Conservation (phyloP, 2,329 filamentous ascomycete species). For the Apiospora sp. region DNA sequence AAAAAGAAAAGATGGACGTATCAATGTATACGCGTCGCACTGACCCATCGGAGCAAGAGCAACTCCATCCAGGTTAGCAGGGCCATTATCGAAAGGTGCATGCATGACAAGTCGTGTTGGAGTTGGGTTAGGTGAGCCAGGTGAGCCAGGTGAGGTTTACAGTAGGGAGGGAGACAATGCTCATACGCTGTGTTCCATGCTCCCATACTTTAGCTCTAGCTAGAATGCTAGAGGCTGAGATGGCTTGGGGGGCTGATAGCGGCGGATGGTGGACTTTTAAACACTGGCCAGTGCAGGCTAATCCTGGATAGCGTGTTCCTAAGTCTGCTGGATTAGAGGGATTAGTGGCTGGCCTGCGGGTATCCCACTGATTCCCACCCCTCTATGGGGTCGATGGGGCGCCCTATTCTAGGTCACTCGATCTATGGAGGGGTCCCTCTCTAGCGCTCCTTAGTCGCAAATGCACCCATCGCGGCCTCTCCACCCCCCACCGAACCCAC, state of each 20-base stretch:
- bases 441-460: not conserved
- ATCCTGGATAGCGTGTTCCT: not conserved
- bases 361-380: not conserved
- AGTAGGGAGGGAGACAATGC: not conserved
- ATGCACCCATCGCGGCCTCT: conserved; percentile 6
- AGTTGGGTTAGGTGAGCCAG: conserved; percentile 17
- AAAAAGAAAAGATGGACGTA: not conserved
- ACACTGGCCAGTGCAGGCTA: conserved; percentile 20
- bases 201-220: conserved; percentile 15
- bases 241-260: conserved; percentile 8
- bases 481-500: conserved; percentile 17
- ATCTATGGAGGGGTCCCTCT: conserved; percentile 14
- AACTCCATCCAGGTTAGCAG: not conserved
- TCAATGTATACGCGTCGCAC: not conserved
- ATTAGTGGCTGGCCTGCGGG: conserved; percentile 2
- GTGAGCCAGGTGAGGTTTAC: conserved; percentile 1
- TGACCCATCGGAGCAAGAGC: not conserved
- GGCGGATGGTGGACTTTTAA: conserved; percentile 4
- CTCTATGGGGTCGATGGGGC: not conserved
- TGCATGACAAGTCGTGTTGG: not conserved
- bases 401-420: not conserved
- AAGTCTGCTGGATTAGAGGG: not conserved
- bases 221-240: not conserved
- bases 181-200: conserved; percentile 5
- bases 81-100: conserved; percentile 12